Percentiles rank a stretch among this genome's conserved stretches.
Evolutionary conservation across 2,329 filamentous ascomycete species (phyloP).

Genomic region (Fusarium dimerum): DNA sequence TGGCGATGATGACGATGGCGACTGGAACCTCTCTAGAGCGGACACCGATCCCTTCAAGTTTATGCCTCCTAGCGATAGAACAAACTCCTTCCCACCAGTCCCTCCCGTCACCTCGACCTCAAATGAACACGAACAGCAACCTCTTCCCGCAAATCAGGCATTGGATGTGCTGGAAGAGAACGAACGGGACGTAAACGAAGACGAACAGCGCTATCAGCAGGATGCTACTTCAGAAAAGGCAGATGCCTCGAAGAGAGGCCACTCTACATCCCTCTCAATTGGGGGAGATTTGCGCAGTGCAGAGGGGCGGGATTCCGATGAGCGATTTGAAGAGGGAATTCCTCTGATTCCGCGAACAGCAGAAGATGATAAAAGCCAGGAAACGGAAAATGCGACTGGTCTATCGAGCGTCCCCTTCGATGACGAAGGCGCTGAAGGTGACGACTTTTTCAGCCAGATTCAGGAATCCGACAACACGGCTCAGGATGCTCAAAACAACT

Average conservation of each 20-base stretch:
- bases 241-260: slow-evolving; percentile 18
- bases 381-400: slow-evolving; percentile 21
- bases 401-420: slow-evolving; percentile 38
- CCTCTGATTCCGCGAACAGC: slow-evolving; percentile 55
- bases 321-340: slow-evolving; percentile 69
- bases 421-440: slow-evolving; percentile 52
- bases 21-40: slow-evolving; percentile 54
- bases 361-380: slow-evolving; percentile 2
- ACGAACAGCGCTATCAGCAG: slow-evolving; percentile 38
- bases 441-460: slow-evolving; percentile 64
- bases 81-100: slow-evolving; percentile 64
- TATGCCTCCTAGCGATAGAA: slow-evolving; percentile 57
- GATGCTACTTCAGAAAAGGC: slow-evolving; percentile 12
- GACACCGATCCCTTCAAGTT: slow-evolving; percentile 61
- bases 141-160: slow-evolving; percentile 51
- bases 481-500: slow-evolving; percentile 17
- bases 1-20: slow-evolving; percentile 59
- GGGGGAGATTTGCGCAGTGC: slow-evolving; percentile 45
- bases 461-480: slow-evolving; percentile 30
- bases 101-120: slow-evolving; percentile 41
- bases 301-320: slow-evolving; percentile 49
- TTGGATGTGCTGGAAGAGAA: slow-evolving; percentile 54
- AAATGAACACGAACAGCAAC: slow-evolving; percentile 35
- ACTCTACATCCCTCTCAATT: slow-evolving; percentile 38
- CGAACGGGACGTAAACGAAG: slow-evolving; percentile 49